A percentile compares a stretch with the other conserved stretches of the same genome.
These are phyloP conservation scores for Apiospora marii DNA, from an alignment of 2,329 filamentous ascomycete genomes.

Conservation along the genomic window DNA sequence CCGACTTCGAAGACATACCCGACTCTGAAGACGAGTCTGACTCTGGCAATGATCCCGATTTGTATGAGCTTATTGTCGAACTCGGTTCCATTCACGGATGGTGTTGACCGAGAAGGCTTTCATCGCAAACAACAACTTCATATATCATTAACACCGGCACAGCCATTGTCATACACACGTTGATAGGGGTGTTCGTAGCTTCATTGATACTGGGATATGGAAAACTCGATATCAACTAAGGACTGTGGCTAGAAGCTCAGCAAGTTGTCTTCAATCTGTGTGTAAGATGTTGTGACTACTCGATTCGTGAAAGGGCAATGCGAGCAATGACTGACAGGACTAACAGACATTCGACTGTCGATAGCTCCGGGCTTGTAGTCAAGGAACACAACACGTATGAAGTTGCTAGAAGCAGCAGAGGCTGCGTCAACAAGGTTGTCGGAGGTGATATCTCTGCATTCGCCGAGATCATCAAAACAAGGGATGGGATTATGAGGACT, in stretches of 20 bases:
- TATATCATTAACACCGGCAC: too few species aligned
- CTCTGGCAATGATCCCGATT: too few species aligned
- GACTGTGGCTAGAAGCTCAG: too few species aligned
- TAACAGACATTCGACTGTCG: background rate
- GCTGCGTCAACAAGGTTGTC: background rate
- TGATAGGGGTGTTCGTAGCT: too few species aligned
- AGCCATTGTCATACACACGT: too few species aligned
- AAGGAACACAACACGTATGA: background rate
- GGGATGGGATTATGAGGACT: background rate
- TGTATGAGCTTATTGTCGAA: too few species aligned
- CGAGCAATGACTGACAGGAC: background rate
- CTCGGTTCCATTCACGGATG: too few species aligned
- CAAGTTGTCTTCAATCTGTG: background rate
- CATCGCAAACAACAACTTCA: too few species aligned
- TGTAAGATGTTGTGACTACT: background rate
- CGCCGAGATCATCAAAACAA: background rate
- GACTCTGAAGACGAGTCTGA: background rate
- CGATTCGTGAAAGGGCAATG: background rate
- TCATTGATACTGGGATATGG: too few species aligned
- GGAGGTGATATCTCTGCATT: background rate
- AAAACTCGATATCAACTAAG: too few species aligned
- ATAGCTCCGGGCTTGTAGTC: background rate
- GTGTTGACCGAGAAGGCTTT: too few species aligned
- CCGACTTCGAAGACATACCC: background rate
- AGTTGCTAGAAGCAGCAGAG: background rate